Conservation (phyloP, 208 protist genomes). For the Trypanosoma congolense region DNA sequence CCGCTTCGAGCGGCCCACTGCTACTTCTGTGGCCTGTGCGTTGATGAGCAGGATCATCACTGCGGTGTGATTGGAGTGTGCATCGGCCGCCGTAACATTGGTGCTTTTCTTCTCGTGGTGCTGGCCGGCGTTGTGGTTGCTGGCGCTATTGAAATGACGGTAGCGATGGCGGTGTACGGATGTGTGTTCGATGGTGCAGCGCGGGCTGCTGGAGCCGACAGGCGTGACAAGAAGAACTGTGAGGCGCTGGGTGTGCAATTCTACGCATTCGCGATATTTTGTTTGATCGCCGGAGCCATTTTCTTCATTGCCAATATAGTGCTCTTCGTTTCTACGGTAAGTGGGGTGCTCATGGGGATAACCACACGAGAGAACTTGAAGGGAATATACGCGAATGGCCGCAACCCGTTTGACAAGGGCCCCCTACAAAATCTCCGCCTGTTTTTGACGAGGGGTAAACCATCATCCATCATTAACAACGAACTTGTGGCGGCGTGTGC, state of each 20-base stretch:
- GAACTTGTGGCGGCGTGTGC: conserved; percentile 65
- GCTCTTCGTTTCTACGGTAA: conserved; percentile 23
- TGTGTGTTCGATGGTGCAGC: conserved; percentile 21
- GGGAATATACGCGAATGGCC: conserved; percentile 52
- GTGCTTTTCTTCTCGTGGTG: conserved; percentile 58
- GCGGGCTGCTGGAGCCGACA: not conserved
- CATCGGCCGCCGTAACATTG: conserved; percentile 65
- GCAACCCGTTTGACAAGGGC: conserved; percentile 64
- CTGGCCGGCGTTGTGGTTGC: not conserved
- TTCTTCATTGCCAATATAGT: conserved; percentile 10
- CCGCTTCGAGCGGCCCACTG: conserved; percentile 86
- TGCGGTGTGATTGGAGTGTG: conserved; percentile 81
- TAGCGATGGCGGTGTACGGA: conserved; percentile 16
- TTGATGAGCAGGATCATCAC: conserved; percentile 87
- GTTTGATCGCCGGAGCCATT: too few species aligned
- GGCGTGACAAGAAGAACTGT: too few species aligned
- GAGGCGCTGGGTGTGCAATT: too few species aligned
- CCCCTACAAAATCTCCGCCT: conserved; percentile 48
- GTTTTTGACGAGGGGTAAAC: conserved; percentile 34
- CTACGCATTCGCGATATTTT: too few species aligned
- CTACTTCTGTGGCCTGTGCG: conserved; percentile 84
- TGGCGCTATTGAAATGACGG: conserved; percentile 9
- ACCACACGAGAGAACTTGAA: conserved; percentile 71
- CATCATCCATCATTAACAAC: conserved; percentile 56
- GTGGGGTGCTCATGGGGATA: conserved; percentile 16